A percentile compares a stretch with the other conserved stretches of the same genome.
phyloP scores from a whole-genome alignment of 2,329 filamentous ascomycete genomes.

The Pseudogymnoascus sp. region DNA sequence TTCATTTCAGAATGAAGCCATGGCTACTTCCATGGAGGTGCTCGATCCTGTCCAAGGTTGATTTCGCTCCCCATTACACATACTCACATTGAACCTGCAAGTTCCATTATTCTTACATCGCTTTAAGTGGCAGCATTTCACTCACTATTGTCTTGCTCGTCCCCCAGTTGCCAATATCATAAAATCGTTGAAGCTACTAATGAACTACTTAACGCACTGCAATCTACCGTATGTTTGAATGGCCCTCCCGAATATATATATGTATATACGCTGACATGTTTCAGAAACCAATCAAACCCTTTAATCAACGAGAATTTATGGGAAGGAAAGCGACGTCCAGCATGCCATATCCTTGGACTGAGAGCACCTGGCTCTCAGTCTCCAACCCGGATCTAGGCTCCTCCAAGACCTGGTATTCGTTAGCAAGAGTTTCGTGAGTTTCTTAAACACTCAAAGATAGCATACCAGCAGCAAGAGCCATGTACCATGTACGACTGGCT shows the following conservation, averaged over 20 bases:
- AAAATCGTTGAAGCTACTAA: neutral
- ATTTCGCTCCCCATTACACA: no score
- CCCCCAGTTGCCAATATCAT: neutral
- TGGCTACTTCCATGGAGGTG: no score
- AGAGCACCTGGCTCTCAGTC: neutral
- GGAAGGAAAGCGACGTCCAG: neutral
- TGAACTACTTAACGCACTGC: neutral
- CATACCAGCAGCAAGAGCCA: slow-evolving; percentile 65
- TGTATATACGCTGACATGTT: neutral
- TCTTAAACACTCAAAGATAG: neutral
- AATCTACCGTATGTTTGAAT: neutral
- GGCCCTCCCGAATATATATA: neutral
- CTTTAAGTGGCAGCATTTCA: no score
- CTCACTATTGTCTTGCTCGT: no score
- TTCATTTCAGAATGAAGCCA: no score
- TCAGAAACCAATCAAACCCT: neutral
- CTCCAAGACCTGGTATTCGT: slow-evolving; percentile 1
- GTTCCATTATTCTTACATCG: no score
- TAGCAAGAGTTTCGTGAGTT: neutral
- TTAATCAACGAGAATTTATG: neutral
- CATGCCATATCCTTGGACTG: neutral
- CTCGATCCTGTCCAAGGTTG: no score
- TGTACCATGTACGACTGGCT: slow-evolving; percentile 75
- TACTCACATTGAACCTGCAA: no score
- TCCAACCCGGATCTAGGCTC: neutral